Evolutionary conservation across 768 basidiomycete genomes (phyloP).

Genomic region (Pleurotus salmoneostramineus): DNA sequence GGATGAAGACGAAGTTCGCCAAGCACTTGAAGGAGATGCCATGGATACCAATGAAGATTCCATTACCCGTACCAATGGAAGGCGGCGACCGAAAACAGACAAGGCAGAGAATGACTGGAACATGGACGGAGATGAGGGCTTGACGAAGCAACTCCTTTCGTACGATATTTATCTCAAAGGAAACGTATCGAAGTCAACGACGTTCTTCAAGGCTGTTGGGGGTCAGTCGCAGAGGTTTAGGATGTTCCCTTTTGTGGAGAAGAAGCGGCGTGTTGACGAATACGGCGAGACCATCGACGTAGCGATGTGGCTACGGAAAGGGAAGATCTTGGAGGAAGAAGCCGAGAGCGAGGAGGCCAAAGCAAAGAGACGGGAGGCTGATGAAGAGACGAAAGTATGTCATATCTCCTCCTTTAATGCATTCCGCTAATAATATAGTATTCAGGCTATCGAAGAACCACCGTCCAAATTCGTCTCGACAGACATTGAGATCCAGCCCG

Average conservation of each 20-base stretch:
- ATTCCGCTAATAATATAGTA: background rate
- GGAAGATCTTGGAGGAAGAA: constrained; percentile 88
- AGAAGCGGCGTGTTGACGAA: constrained; percentile 87
- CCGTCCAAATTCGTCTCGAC: constrained; percentile 89
- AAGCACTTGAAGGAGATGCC: constrained; percentile 45
- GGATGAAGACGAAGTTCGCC: constrained; percentile 61
- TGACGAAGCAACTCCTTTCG: constrained; percentile 72
- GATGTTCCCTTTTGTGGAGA: constrained; percentile 97
- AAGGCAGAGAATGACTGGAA: constrained; percentile 65
- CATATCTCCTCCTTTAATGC: constrained; percentile 5
- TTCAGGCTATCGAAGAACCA: constrained; percentile 45
- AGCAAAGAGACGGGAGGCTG: constrained; percentile 66
- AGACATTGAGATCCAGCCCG: constrained; percentile 71
- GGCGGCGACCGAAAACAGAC: constrained; percentile 32
- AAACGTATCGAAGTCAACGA: constrained; percentile 82
- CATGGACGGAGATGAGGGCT: constrained; percentile 71
- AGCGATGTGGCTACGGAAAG: constrained; percentile 91
- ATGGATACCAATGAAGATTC: constrained; percentile 37
- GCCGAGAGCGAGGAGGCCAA: constrained; percentile 79
- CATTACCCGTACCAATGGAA: constrained; percentile 22
- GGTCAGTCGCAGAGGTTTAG: constrained; percentile 78
- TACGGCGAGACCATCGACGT: constrained; percentile 96
- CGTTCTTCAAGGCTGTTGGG: constrained; percentile 81
- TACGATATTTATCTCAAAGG: constrained; percentile 98
- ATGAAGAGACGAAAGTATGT: constrained; percentile 79